These are phyloP conservation scores for Clarireedia hainanense DNA, from an alignment of 2,329 filamentous ascomycete genomes.

Conservation along the genomic window DNA sequence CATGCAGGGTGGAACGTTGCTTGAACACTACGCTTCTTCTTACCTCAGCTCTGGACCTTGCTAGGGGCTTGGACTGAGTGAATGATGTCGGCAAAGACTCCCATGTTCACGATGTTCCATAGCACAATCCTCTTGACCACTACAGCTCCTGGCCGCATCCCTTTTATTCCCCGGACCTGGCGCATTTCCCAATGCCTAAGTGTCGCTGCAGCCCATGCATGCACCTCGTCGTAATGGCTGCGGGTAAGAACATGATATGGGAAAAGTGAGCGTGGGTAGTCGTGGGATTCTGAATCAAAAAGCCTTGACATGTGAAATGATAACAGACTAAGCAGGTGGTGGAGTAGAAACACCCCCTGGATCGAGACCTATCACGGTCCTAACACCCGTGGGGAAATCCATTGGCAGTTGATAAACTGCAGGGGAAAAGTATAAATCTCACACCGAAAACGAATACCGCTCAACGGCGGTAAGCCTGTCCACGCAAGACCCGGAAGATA, in stretches of 20 bases:
- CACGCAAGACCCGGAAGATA: not conserved
- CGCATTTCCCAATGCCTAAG: too few relatives aligned
- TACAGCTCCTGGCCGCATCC: too few relatives aligned
- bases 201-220: too few relatives aligned
- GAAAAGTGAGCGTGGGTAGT: too few relatives aligned
- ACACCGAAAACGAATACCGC: not conserved
- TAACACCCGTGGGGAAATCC: not conserved
- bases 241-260: too few relatives aligned
- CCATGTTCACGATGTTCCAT: too few relatives aligned
- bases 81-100: not conserved
- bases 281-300: too few relatives aligned
- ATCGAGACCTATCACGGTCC: not conserved
- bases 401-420: not conserved
- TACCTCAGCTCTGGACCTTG: not conserved
- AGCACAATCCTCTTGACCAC: too few relatives aligned
- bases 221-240: too few relatives aligned
- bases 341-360: not conserved
- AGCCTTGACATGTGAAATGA: too few relatives aligned
- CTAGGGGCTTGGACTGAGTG: not conserved
- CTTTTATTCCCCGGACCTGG: too few relatives aligned
- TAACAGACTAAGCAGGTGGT: too few relatives aligned
- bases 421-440: not conserved
- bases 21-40: not conserved
- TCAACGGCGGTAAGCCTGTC: not conserved
- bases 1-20: not conserved